Base-by-base conservation (phyloP, 495 filamentous ascomycete genomes). In the Podospora tetraspora region DNA sequence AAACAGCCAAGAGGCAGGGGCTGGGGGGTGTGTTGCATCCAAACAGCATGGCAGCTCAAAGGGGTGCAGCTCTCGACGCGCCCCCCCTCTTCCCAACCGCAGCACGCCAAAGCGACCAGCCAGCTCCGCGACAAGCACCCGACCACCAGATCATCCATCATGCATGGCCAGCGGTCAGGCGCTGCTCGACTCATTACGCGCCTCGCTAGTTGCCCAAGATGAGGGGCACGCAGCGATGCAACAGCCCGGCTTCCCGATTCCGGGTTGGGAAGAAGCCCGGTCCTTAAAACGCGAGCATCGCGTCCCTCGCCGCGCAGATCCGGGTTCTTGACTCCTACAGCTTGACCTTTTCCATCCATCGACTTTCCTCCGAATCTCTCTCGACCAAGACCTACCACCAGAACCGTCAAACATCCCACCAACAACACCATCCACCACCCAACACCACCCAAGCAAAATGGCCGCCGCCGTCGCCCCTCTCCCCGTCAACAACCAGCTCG, bases 391-490 rank as follows among this genome's bases (percentile, higher is more conserved):
- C 7, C 64, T 3, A 37, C 57, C 23, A 19, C 58, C 23, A 32
- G 24, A 52, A 52, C 43, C 30, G 25, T 29, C 29, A 24, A 7
- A 12, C 60, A 22, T 8, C 25, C n/a, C 23, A 59, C 21, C 65
- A 61, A 58, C 60, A 22, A 56, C 56, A 23, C 19, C 60, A 12
- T 25, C 13, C n/a, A 13, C 32, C 27, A 22, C 19, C 6, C n/a
- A 13, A 56, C n/a, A 52, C 4, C 57, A 62, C 19, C 1, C n/a
- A 60, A 59, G 21, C 61, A 75, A 37, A 58, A 79, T 79, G 77
- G 73, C 77, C 66, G 69, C 77, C 57, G 72, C 74, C 63, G 76
- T 78, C 70, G 73, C 75, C 59, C 74, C 76, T 52, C 66, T 78
- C 29, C 73, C 70, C 62, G 60, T 73, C 64, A 72, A 70, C 68